Base-by-base conservation (phyloP, 1,284 basidiomycete species). In the Tranzscheliella williamsii region DNA sequence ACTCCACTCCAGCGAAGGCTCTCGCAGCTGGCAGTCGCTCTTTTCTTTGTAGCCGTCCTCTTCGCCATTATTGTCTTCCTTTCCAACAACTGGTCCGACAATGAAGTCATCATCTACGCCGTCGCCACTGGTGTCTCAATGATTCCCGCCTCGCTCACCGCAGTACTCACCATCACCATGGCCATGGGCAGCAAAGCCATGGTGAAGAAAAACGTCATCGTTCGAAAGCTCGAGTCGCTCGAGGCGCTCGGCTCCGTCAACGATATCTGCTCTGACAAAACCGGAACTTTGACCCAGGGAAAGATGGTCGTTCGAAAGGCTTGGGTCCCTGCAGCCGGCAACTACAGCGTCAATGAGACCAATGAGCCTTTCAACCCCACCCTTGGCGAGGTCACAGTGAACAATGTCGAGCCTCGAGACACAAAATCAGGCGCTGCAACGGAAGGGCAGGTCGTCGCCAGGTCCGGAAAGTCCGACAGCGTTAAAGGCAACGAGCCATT, bases 151-250 rank as follows among this genome's bases (percentile, higher is more conserved):
- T 73, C 71, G 5, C 67, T 76, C 12, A 71, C 72, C 6, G 73
- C 73, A 27, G 73, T 76, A n/a, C 51, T 76, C 17, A 73, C 72
- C 42, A 72, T 80, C 50, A 79, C 77, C 13, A 76, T 79, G 79
- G 81, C 83, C 2, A 81, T 82, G 41, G 84, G 83, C 15, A 82
- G 82, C 12, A 79, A 79, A 37, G 80, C 80, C 27, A 85, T 85
- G 84, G 83, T 81, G 9, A 79, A 79, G 39, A 79, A 81, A 36
- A 74, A 83, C 61, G 82, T 81, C 27, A 81, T 85, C 56, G 83
- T 84, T 6, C 80, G 84, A 24, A 82, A 72, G 50, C 60, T 74
- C 47, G 72, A 74, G 21, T 73, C 73, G 24, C 67, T 76, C 49
- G 73, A 76, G 45, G 72, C 73, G 2, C 61, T 76, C 18, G 73